Evolutionary conservation across 495 filamentous ascomycete genomes (phyloP), one percentile per base, ranked within the genome.

Genomic region (Rusavskia elegans): DNA sequence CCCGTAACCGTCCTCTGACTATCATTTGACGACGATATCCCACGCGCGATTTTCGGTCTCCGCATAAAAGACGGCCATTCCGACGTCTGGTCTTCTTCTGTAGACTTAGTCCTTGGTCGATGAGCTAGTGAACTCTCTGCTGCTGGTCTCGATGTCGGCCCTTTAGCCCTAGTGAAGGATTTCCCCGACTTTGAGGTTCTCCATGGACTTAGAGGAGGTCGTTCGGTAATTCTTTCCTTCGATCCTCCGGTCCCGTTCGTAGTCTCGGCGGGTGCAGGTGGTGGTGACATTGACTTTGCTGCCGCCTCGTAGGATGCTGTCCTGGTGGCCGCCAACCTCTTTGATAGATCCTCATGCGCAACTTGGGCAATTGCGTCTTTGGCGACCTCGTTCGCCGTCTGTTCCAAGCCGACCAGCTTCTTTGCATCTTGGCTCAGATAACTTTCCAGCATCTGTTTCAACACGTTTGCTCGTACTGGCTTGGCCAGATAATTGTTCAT

Each of bases 401-500:
- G 48, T 55, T 68, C 65, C 37, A 71, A 59, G 55, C 65, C 61
- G 38, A 67, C 60, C 21, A 67, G 64, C 10, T 53, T 37, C 46
- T 57, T 60, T 8, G 59, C 50, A 19, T 64, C 56, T 52, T 71
- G 67, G 20, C 53, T 56, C 35, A 79, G 68, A 59, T 87, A 87
- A 17, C 73, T 68, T 54, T 89, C 84, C 48, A 90, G 61, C 71
- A 89, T 85, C 60, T 79, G 76, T 63, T 82, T 86, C 36, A 90
- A 68, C 42, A 88, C 71, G 21, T 79, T 77, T 16, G 76, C 80
- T 49, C 87, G 74, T 1, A 95, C 89, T 9, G 89, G 89, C 63
- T 95, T 95, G 23, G 89, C 87, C 5, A 95, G 78, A 55, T 95
- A 95, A 56, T 95, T 87, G 66, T 94, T 94, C 89, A 95, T 95